Evolutionary conservation across 257 asterid genomes (phyloP), one percentile per base, ranked within the genome.

Genomic region (Ballota nigra): DNA sequence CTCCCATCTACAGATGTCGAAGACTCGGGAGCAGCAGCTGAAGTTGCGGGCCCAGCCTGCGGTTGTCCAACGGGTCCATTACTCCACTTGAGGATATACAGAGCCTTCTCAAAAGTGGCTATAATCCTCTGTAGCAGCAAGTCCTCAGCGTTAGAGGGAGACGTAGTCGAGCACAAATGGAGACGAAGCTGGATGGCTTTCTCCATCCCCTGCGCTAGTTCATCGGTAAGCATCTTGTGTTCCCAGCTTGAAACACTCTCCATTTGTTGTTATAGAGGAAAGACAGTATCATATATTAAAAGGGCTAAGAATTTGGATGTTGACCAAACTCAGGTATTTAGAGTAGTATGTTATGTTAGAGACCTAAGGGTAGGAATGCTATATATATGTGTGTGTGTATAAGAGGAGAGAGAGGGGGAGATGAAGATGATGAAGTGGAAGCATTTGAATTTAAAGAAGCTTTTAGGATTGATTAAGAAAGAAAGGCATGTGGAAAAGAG

Each of bases 131-230:
- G 96, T 79, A 94, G 34, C 59, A 85, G 84, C 75, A 85, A 70
- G 24, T 87, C 86, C 23, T 79, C 84, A 5, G 77, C 61, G 66
- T 89, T 78, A 0, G 80, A 75, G 16, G 82, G 80, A 73, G 83
- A 78, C 5, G 76, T 8, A 7, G 59, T 63, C 3, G 86, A 68
- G 72, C 77, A 28, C 84, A 91, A 60, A 53, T 85, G 84, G 38
- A 77, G 53, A 24, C 84, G 86, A 3, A 94, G 88, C 82, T 86
- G 96, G 83, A 78, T 82, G 49, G 95, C 90, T 58, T 70, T 75
- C 70, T 89, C 99, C 93, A 84, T 83, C 74, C 97, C 99, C 66
- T 83, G 89, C 36, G 86, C 75, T 18, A 93, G 85, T 72, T 91
- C 97, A 70, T 86, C 80, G 65, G 79, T 81, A 68, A 93, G 80